Conservation (phyloP, 2,329 filamentous ascomycete species). For the Balansia obtecta region DNA sequence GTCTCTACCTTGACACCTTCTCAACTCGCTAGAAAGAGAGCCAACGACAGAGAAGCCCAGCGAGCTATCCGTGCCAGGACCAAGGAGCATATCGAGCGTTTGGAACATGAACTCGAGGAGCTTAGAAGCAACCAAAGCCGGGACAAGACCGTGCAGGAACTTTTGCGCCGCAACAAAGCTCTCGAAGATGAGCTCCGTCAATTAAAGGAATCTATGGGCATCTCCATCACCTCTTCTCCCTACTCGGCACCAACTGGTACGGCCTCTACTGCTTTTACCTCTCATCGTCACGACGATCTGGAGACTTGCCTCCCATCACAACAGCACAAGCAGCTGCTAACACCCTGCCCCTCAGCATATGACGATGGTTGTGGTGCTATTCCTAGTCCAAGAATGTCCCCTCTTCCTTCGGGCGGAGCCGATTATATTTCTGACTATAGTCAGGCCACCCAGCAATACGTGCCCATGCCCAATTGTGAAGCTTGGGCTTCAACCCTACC, state of each 20-base stretch:
- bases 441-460: conserved; percentile 19
- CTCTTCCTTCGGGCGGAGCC: conserved; percentile 26
- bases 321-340: conserved; percentile 9
- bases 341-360: conserved; percentile 21
- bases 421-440: conserved; percentile 34
- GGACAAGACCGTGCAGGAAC: conserved; percentile 38
- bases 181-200: conserved; percentile 40
- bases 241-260: conserved; percentile 29
- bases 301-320: conserved; percentile 3
- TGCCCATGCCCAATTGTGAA: conserved; percentile 29
- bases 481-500: conserved; percentile 32
- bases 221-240: conserved; percentile 26
- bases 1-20: conserved; percentile 81
- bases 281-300: conserved; percentile 5
- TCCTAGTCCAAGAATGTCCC: conserved; percentile 31
- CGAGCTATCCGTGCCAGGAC: conserved; percentile 77
- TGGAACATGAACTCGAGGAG: conserved; percentile 65
- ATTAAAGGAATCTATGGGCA: conserved; percentile 32
- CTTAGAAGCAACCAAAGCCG: conserved; percentile 40
- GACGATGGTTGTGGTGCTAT: conserved; percentile 27
- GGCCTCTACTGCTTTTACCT: conserved; percentile 9
- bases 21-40: conserved; percentile 79
- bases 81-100: conserved; percentile 69
- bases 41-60: conserved; percentile 85
- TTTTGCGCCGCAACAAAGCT: conserved; percentile 38